Evolutionary conservation across 441 rosid genomes (phyloP).

Genomic region (Hypseocharis bilobata): DNA sequence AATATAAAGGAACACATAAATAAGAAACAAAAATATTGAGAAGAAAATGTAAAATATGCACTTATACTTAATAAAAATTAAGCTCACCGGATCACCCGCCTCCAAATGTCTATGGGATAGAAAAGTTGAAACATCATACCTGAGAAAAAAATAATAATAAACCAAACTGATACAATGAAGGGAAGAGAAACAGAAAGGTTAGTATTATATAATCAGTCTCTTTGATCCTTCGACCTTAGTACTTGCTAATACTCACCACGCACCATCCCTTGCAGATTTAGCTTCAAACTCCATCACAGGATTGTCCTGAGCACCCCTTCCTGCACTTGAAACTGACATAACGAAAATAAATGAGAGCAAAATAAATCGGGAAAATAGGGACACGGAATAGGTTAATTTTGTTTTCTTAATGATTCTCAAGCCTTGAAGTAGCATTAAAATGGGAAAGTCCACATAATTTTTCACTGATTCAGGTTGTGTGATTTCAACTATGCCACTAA

Average conservation of each 20-base stretch:
- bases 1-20: conserved; percentile 4
- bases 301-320: conserved; percentile 50
- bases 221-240: conserved; percentile 8
- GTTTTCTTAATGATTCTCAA: neutral
- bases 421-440: neutral
- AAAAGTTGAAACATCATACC: conserved; percentile 89
- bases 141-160: conserved; percentile 25
- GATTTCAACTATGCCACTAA: neutral
- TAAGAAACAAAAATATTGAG: neutral
- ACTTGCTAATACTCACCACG: conserved; percentile 50
- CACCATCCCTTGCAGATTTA: conserved; percentile 91
- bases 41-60: neutral
- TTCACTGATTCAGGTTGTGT: neutral
- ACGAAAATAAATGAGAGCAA: conserved; percentile 1
- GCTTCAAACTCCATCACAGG: conserved; percentile 81
- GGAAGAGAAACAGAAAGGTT: neutral
- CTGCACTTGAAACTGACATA: conserved; percentile 37
- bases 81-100: conserved; percentile 62
- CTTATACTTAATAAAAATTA: neutral
- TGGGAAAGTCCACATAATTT: neutral
- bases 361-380: conserved; percentile 14
- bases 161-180: neutral
- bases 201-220: neutral
- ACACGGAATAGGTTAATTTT: conserved; percentile 1
- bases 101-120: conserved; percentile 74